A percentile compares a stretch with the other conserved stretches of the same genome.
Evolutionary conservation across 2,329 filamentous ascomycete genomes (phyloP).

Genomic region (Aspergillus thermomutatus): DNA sequence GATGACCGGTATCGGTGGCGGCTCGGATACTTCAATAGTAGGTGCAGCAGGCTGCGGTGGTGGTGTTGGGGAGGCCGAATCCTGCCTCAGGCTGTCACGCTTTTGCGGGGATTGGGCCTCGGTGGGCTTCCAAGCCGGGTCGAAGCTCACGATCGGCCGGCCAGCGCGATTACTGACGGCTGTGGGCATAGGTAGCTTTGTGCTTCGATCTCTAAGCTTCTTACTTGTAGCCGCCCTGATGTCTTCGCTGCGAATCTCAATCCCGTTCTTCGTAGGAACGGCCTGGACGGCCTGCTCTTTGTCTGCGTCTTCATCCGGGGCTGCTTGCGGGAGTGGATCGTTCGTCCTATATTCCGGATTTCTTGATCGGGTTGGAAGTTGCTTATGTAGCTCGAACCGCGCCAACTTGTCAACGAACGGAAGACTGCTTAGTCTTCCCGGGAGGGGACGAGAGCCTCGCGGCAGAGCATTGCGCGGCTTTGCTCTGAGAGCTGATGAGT

Average conservation of each 20-base stretch:
- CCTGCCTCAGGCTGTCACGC: constrained; percentile 10
- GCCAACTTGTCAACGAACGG: constrained; percentile 46
- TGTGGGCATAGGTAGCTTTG: constrained; percentile 81
- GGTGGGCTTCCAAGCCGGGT: constrained; percentile 71
- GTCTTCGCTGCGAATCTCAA: constrained; percentile 81
- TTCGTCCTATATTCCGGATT: constrained; percentile 79
- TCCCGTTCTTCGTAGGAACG: constrained; percentile 67
- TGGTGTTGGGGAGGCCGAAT: constrained; percentile 29
- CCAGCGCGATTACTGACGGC: constrained; percentile 87
- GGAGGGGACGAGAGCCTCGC: constrained; percentile 41
- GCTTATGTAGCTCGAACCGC: constrained; percentile 74
- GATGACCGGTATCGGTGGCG: constrained; percentile 45
- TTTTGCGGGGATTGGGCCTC: constrained; percentile 34
- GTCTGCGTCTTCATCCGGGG: constrained; percentile 17
- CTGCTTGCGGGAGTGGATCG: constrained; percentile 35
- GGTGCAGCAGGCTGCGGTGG: constrained; percentile 47
- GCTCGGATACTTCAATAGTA: constrained; percentile 35
- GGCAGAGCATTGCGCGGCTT: constrained; percentile 64
- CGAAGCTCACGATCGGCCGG: constrained; percentile 95
- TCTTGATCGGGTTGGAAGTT: constrained; percentile 76
- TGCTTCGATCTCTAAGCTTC: constrained; percentile 78
- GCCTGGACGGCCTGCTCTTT: constrained; percentile 48
- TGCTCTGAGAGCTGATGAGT: constrained; percentile 50
- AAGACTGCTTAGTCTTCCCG: constrained; percentile 42
- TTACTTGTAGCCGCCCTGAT: constrained; percentile 89